A percentile compares a stretch with the other conserved stretches of the same genome.
Conservation (phyloP, 345 rosid genomes). For the Xanthoceras sorbifolium region DNA sequence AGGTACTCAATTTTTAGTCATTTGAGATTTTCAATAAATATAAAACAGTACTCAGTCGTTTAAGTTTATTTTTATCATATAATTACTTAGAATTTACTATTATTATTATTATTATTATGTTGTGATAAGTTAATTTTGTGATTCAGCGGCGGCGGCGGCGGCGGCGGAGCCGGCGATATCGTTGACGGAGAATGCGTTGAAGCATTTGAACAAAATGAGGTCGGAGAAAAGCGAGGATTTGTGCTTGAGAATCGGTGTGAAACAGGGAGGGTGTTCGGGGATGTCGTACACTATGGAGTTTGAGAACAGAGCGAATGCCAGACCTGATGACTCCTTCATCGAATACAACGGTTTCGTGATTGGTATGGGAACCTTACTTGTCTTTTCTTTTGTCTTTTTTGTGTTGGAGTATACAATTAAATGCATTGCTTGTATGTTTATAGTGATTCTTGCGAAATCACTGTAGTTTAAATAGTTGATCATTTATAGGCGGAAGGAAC, state of each 20-base stretch:
- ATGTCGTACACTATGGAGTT: constrained; percentile 98
- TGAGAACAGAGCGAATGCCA: constrained; percentile 59
- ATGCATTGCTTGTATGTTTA: not conserved
- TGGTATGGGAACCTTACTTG: constrained; percentile 42
- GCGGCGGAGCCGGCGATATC: constrained; percentile 74
- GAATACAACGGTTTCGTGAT: constrained; percentile 76
- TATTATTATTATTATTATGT: too few species aligned
- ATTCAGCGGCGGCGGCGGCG: constrained; percentile 51
- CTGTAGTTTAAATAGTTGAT: not conserved
- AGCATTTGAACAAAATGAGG: constrained; percentile 83
- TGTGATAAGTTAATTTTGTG: not conserved
- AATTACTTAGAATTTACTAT: too few species aligned
- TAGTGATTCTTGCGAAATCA: not conserved
- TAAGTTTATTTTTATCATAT: not conserved
- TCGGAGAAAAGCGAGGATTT: constrained; percentile 65
- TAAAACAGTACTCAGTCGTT: not conserved
- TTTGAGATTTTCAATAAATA: not conserved
- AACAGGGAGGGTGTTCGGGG: constrained; percentile 96
- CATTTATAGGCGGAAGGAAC: not conserved
- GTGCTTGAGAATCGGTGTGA: constrained; percentile 91
- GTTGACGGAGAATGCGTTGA: constrained; percentile 73
- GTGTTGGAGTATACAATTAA: not conserved
- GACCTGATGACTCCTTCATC: constrained; percentile 82
- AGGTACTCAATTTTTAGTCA: constrained; percentile 36
- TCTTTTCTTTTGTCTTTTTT: not conserved